Percentiles rank a stretch among this genome's conserved stretches.
phyloP scores from a whole-genome alignment of 2,329 filamentous ascomycete genomes.

The Botrytis sinoallii region DNA sequence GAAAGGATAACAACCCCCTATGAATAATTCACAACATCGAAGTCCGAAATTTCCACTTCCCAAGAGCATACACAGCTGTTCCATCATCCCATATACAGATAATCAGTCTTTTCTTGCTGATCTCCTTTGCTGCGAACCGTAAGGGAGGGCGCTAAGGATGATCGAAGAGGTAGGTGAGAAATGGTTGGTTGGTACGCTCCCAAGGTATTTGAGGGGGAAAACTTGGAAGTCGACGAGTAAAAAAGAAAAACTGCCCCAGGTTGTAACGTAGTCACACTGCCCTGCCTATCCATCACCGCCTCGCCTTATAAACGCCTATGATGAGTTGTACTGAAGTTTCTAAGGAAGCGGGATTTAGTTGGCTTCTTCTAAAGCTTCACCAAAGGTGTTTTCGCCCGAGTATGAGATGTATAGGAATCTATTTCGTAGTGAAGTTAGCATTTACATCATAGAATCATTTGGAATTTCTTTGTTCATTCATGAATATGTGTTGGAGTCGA shows the following conservation, averaged over 20 bases:
- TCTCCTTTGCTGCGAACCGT: background rate
- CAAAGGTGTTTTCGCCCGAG: conserved; percentile 99
- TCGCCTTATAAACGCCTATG: conserved; percentile 16
- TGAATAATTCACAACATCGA: conserved; percentile 16
- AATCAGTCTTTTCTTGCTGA: background rate
- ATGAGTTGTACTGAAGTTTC: conserved; percentile 6
- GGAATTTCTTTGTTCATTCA: background rate
- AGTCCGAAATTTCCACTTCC: background rate
- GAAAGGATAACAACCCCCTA: conserved; percentile 16
- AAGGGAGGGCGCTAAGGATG: background rate
- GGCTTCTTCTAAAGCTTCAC: conserved; percentile 39
- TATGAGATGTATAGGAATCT: conserved; percentile 91
- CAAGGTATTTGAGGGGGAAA: background rate
- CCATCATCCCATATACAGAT: background rate
- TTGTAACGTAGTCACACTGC: conserved; percentile 18
- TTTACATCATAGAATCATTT: background rate
- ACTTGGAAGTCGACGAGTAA: background rate
- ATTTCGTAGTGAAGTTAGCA: conserved; percentile 16
- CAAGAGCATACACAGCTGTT: background rate
- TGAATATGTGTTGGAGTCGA: background rate
- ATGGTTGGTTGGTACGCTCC: background rate
- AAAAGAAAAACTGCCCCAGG: conserved; percentile 20
- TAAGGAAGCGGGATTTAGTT: conserved; percentile 12
- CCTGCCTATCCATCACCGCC: conserved; percentile 19
- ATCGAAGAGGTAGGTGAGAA: background rate